phyloP scores from a whole-genome alignment of 2,329 filamentous ascomycete species.

The Beauveria varroae region DNA sequence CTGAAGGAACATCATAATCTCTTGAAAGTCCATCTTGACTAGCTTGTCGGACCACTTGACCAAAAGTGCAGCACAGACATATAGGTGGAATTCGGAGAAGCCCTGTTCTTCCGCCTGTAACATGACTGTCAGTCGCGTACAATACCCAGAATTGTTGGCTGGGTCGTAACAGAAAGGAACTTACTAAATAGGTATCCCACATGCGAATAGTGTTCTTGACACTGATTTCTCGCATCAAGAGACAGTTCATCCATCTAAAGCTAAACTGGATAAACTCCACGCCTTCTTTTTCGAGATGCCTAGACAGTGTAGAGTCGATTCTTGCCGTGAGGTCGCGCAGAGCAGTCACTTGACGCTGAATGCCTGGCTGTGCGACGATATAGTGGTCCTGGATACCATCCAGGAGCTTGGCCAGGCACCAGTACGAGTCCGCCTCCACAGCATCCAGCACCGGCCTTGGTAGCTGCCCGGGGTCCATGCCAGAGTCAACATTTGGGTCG shows the following conservation, averaged over 20 bases:
- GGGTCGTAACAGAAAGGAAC: conserved; percentile 21
- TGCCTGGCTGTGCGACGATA: conserved; percentile 94
- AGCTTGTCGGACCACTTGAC: conserved; percentile 98
- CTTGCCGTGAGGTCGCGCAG: conserved; percentile 83
- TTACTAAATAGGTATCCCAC: conserved; percentile 98
- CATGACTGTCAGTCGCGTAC: conserved; percentile 12
- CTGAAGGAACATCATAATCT: conserved; percentile 99
- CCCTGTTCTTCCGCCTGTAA: conserved; percentile 90
- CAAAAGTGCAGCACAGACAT: conserved; percentile 94
- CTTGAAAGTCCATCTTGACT: conserved; percentile 95
- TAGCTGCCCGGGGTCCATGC: conserved; percentile 94
- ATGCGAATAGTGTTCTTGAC: conserved; percentile 95
- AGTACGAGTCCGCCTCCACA: conserved; percentile 95
- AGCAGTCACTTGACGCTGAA: conserved; percentile 85
- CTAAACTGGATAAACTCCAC: conserved; percentile 99
- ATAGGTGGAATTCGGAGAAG: conserved; percentile 96
- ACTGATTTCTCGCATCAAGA: conserved; percentile 94
- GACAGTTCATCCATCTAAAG: conserved; percentile 99
- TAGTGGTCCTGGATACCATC: conserved; percentile 99
- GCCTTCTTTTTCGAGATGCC: conserved; percentile 81
- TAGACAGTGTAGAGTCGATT: conserved; percentile 77
- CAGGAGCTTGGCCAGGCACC: conserved; percentile 96
- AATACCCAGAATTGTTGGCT: not conserved
- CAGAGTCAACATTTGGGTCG: conserved; percentile 83
- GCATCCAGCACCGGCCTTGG: conserved; percentile 87